These are phyloP conservation scores for Chrysoporthe deuterocubensis DNA, from an alignment of 2,329 filamentous ascomycete genomes.

Conservation along the genomic window DNA sequence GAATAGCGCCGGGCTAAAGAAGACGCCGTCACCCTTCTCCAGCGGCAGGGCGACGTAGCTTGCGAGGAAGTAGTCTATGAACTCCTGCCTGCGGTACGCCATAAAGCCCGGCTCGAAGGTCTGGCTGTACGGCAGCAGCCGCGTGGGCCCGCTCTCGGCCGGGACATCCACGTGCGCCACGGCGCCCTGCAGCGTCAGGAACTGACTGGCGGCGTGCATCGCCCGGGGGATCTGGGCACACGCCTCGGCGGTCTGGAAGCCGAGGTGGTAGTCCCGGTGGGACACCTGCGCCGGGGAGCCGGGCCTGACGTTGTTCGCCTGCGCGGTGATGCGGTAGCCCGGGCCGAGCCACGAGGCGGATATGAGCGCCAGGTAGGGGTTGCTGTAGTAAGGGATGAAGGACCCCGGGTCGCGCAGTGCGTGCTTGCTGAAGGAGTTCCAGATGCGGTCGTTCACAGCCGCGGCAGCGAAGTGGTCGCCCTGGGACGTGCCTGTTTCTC, in stretches of 20 bases:
- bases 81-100: constrained; percentile 57
- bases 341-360: constrained; percentile 63
- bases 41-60: constrained; percentile 58
- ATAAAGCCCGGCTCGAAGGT: constrained; percentile 60
- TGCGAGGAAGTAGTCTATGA: constrained; percentile 57
- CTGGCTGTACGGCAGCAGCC: constrained; percentile 65
- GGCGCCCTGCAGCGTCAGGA: constrained; percentile 65
- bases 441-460: constrained; percentile 64
- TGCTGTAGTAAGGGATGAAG: constrained; percentile 63
- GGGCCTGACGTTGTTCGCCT: constrained; percentile 66
- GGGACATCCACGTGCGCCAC: constrained; percentile 67
- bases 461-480: constrained; percentile 65
- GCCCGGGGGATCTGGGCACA: constrained; percentile 54
- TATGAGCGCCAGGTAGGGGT: constrained; percentile 59
- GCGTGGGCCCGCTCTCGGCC: constrained; percentile 60
- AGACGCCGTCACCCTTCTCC: constrained; percentile 61
- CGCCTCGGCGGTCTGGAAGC: constrained; percentile 58
- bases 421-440: constrained; percentile 70
- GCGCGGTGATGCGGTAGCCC: constrained; percentile 62
- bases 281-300: constrained; percentile 60
- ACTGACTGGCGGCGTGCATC: constrained; percentile 58
- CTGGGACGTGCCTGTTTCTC: constrained; percentile 39
- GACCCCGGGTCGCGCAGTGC: constrained; percentile 53
- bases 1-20: constrained; percentile 67
- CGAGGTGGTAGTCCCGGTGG: constrained; percentile 68